These are phyloP conservation scores for Sporothrix brasiliensis DNA, from an alignment of 2,329 filamentous ascomycete species.

Conservation along the genomic window DNA sequence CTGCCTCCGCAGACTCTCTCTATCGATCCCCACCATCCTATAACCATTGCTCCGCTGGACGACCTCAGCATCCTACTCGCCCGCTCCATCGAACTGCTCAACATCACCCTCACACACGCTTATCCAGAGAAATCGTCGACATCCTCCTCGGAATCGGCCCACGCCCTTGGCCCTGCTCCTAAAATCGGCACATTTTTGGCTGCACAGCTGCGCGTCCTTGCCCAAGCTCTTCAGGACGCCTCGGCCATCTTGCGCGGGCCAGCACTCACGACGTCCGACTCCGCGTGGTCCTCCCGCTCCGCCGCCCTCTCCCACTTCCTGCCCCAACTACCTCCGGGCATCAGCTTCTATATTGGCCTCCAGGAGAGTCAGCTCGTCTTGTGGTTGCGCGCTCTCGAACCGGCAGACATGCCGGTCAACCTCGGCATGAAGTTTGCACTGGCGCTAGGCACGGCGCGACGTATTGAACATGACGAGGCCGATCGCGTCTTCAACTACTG, in stretches of 20 bases:
- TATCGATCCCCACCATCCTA: constrained; percentile 53
- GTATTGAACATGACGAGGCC: constrained; percentile 76
- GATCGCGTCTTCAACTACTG: constrained; percentile 72
- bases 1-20: constrained; percentile 57
- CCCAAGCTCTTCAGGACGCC: constrained; percentile 58
- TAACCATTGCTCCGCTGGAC: constrained; percentile 70
- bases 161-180: too few relatives aligned
- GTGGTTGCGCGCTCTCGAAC: constrained; percentile 69
- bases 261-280: constrained; percentile 46
- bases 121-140: constrained; percentile 20
- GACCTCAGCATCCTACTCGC: constrained; percentile 76
- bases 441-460: constrained; percentile 66
- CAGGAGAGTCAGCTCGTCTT: constrained; percentile 72
- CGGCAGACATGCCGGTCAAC: constrained; percentile 63
- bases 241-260: constrained; percentile 59
- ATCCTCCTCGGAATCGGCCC: not conserved
- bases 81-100: constrained; percentile 79
- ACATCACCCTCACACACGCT: constrained; percentile 70
- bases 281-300: constrained; percentile 51
- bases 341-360: constrained; percentile 75
- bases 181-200: constrained; percentile 49
- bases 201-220: constrained; percentile 59
- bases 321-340: constrained; percentile 57
- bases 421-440: constrained; percentile 69
- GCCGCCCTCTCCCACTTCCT: constrained; percentile 52